These are phyloP conservation scores for Macrophomina tecta DNA, from an alignment of 2,329 filamentous ascomycete genomes.

Conservation along the genomic window DNA sequence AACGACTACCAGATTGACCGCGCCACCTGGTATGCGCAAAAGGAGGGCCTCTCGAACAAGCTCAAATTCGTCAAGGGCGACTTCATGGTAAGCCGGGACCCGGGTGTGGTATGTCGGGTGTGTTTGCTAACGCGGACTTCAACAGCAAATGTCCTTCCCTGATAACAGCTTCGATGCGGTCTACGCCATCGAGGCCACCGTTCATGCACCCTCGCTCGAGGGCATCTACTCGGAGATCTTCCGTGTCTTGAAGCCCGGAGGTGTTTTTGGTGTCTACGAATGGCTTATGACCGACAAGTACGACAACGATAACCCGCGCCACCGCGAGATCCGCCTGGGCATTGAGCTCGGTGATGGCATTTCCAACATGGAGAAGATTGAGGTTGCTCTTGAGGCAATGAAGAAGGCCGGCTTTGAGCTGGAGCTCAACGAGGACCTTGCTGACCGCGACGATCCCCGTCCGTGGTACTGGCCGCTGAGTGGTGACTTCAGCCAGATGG, in stretches of 20 bases:
- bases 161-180: slow-evolving; percentile 93
- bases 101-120: slow-evolving; percentile 22
- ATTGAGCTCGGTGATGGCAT: slow-evolving; percentile 98
- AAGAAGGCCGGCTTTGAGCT: slow-evolving; percentile 87
- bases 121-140: slow-evolving; percentile 1
- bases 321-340: slow-evolving; percentile 88
- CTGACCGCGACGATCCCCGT: slow-evolving; percentile 72
- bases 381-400: slow-evolving; percentile 82
- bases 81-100: slow-evolving; percentile 72
- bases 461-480: slow-evolving; percentile 96
- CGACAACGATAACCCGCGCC: slow-evolving; percentile 83
- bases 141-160: slow-evolving; percentile 88
- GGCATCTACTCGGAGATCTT: slow-evolving; percentile 95
- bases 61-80: slow-evolving; percentile 91
- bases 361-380: slow-evolving; percentile 92
- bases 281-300: slow-evolving; percentile 98
- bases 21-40: slow-evolving; percentile 81
- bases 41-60: slow-evolving; percentile 81
- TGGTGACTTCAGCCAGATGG: slow-evolving; percentile 83
- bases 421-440: slow-evolving; percentile 83
- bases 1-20: slow-evolving; percentile 99
- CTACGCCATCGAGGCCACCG: slow-evolving; percentile 96
- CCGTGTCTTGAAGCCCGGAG: slow-evolving; percentile 93
- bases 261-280: slow-evolving; percentile 96
- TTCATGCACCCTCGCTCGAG: slow-evolving; percentile 88